Conservation (phyloP, 441 rosid genomes). For the Erodium trifolium region DNA sequence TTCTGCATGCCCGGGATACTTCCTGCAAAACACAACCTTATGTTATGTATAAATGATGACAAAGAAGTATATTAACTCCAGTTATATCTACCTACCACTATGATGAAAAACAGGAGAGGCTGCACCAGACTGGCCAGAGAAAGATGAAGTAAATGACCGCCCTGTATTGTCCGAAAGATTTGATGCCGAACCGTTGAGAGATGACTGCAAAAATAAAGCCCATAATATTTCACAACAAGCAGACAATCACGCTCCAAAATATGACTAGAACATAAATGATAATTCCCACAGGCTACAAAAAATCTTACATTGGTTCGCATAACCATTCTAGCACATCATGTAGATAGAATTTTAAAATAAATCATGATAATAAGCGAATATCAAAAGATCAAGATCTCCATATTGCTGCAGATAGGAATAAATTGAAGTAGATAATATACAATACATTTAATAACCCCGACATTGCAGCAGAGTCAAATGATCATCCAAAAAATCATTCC, state of each 20-base stretch:
- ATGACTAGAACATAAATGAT: neutral
- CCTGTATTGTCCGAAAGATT: constrained; percentile 76
- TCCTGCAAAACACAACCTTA: constrained; percentile 35
- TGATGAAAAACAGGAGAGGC: constrained; percentile 72
- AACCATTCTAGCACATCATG: neutral
- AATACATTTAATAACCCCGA: constrained; percentile 87
- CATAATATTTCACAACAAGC: constrained; percentile 15
- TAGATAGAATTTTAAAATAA: neutral
- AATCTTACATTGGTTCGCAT: neutral
- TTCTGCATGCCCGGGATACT: constrained; percentile 74
- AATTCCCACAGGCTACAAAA: neutral
- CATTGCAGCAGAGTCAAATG: constrained; percentile 58
- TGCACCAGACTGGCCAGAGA: constrained; percentile 84
- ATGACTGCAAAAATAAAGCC: constrained; percentile 49
- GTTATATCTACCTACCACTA: constrained; percentile 42
- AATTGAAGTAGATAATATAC: constrained; percentile 15
- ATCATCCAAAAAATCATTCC: constrained; percentile 51
- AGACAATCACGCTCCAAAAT: constrained; percentile 1
- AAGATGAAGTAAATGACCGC: constrained; percentile 68
- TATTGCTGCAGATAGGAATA: constrained; percentile 11
- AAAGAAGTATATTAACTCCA: constrained; percentile 12
- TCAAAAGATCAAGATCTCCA: neutral
- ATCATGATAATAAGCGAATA: neutral
- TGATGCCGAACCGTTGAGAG: constrained; percentile 70
- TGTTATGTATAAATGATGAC: constrained; percentile 17